A percentile compares a stretch with the other conserved stretches of the same genome.
Conservation (phyloP, 306 rosid genomes). For the Acacia acuminata region DNA sequence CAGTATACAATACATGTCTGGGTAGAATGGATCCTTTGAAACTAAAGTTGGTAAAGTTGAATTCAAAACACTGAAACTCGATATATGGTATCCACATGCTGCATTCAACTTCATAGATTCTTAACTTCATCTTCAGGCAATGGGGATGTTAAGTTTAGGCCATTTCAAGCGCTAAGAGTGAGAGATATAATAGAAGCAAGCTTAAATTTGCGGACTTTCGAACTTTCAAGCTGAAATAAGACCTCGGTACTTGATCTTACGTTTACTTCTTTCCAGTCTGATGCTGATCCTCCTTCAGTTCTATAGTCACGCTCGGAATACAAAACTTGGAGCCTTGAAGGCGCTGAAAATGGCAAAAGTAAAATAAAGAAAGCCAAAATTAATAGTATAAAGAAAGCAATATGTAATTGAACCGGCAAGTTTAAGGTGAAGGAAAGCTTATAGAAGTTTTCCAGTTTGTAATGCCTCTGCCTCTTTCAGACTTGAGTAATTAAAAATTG, state of each 20-base stretch:
- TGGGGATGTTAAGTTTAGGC: not conserved
- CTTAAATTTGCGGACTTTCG: conserved; percentile 68
- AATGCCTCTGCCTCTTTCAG: conserved; percentile 23
- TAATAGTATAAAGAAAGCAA: not conserved
- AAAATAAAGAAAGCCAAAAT: conserved; percentile 24
- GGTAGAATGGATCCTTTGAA: not conserved
- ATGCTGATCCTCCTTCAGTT: conserved; percentile 62
- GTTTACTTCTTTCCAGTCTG: conserved; percentile 71
- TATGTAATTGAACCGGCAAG: not conserved
- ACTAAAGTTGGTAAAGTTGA: not conserved
- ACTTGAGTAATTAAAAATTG: conserved; percentile 15
- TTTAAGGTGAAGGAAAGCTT: not conserved
- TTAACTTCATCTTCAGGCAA: not conserved
- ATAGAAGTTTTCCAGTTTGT: not conserved
- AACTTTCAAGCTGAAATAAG: conserved; percentile 61
- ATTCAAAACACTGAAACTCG: not conserved
- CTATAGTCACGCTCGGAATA: conserved; percentile 71
- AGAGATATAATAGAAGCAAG: conserved; percentile 70
- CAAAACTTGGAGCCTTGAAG: conserved; percentile 78
- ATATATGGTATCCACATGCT: not conserved
- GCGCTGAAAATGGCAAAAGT: conserved; percentile 58
- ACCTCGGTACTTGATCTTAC: conserved; percentile 85
- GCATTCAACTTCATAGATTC: not conserved
- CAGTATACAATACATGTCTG: conserved; percentile 2
- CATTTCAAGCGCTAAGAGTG: conserved; percentile 72